phyloP scores from a whole-genome alignment of 2,329 filamentous ascomycete genomes.

The Dothidotthia symphoricarpi region DNA sequence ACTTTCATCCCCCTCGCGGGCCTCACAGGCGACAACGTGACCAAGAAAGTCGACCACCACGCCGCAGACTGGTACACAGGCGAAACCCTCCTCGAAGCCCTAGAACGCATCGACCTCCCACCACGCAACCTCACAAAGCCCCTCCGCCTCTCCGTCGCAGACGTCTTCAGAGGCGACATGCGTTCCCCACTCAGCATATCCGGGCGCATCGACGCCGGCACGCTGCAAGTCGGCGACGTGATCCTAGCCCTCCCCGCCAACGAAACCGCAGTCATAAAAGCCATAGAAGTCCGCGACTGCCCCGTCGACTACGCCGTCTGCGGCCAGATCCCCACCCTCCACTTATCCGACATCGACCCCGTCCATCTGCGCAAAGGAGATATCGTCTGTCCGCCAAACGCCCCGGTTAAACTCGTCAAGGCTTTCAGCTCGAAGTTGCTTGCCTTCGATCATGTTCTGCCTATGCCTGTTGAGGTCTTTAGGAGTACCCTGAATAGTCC shows the following conservation, averaged over 20 bases:
- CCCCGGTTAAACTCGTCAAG: constrained; percentile 68
- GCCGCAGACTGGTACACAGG: constrained; percentile 73
- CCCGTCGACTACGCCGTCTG: constrained; percentile 85
- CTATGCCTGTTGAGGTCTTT: constrained; percentile 86
- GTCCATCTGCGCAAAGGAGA: constrained; percentile 77
- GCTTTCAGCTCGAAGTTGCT: constrained; percentile 79
- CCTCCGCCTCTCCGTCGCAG: constrained; percentile 80
- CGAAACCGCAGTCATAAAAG: constrained; percentile 78
- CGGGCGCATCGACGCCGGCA: constrained; percentile 82
- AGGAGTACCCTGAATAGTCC: constrained; percentile 77
- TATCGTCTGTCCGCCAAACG: constrained; percentile 70
- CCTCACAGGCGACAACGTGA: constrained; percentile 83
- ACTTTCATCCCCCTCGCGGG: constrained; percentile 89
- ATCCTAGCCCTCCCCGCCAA: constrained; percentile 77
- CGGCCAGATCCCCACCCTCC: constrained; percentile 82
- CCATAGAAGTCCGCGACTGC: constrained; percentile 72
- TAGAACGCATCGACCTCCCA: constrained; percentile 78
- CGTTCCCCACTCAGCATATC: constrained; percentile 81
- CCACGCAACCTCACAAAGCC: constrained; percentile 71
- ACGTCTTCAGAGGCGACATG: constrained; percentile 77
- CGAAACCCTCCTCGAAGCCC: constrained; percentile 73
- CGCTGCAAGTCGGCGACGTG: constrained; percentile 77
- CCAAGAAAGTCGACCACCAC: constrained; percentile 54
- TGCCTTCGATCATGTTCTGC: constrained; percentile 85
- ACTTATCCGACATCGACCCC: constrained; percentile 80